Evolutionary conservation across 768 basidiomycete genomes (phyloP).

Genomic region (Pulveroboletus sp.): DNA sequence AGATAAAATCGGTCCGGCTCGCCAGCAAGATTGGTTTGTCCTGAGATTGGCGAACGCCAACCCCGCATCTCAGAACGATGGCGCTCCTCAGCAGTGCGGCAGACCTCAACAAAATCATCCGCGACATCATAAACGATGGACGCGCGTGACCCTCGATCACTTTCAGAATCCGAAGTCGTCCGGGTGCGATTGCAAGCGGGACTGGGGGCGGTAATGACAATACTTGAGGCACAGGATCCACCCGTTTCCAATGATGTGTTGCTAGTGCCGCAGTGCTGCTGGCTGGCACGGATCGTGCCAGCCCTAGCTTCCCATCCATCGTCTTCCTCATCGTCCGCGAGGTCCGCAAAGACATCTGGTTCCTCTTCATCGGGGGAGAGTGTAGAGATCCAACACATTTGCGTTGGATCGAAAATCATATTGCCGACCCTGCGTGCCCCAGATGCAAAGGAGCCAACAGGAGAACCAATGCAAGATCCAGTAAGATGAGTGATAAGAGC

Average conservation of each 20-base stretch:
- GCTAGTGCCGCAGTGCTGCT: constrained; percentile 36
- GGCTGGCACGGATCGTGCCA: constrained; percentile 71
- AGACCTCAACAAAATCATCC: constrained; percentile 65
- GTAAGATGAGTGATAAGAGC: constrained; percentile 94
- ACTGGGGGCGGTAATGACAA: constrained; percentile 45
- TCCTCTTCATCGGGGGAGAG: constrained; percentile 86
- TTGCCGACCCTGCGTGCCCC: constrained; percentile 91
- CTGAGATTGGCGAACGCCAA: constrained; percentile 45
- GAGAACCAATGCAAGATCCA: constrained; percentile 80
- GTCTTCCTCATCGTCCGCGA: constrained; percentile 86
- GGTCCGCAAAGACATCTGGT: constrained; percentile 90
- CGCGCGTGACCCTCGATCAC: constrained; percentile 69
- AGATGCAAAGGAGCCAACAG: constrained; percentile 64
- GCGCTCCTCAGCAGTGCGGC: constrained; percentile 73
- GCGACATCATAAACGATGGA: constrained; percentile 77
- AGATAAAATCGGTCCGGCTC: constrained; percentile 61
- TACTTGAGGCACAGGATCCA: constrained; percentile 21
- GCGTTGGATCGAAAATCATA: constrained; percentile 94
- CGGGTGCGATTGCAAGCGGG: constrained; percentile 60
- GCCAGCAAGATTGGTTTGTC: constrained; percentile 18
- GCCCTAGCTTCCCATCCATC: constrained; percentile 67
- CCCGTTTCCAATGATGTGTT: constrained; percentile 26
- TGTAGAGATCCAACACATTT: constrained; percentile 94
- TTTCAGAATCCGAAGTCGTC: constrained; percentile 69
- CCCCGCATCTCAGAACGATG: constrained; percentile 83